These are phyloP conservation scores for Picea glauca DNA, from an alignment of 75 land plant species.

Conservation along the genomic window DNA sequence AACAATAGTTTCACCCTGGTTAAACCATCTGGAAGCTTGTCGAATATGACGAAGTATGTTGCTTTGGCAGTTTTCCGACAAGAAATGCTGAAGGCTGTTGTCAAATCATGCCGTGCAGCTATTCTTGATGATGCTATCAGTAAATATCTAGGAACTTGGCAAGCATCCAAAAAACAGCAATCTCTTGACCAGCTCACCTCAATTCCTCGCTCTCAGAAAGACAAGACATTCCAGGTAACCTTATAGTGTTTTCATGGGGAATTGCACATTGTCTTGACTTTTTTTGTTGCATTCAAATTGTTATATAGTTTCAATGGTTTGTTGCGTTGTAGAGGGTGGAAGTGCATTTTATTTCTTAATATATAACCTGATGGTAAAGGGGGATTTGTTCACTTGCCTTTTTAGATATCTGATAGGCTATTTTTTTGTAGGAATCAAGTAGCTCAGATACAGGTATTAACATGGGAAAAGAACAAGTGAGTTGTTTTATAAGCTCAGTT, in stretches of 20 bases:
- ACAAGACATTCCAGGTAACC: not conserved
- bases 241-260: conserved; percentile 10
- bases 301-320: not conserved
- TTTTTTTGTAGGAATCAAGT: not conserved
- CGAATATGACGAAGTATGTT: conserved; percentile 25
- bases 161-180: conserved; percentile 9
- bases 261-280: not conserved
- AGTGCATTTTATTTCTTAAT: not conserved
- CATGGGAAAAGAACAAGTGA: not conserved
- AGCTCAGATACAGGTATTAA: not conserved
- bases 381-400: not conserved
- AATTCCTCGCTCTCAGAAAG: not conserved
- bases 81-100: conserved; percentile 38
- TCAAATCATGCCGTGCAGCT: conserved; percentile 33
- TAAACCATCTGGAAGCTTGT: conserved; percentile 8
- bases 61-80: conserved; percentile 44
- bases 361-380: not conserved
- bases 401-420: not conserved
- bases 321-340: not conserved
- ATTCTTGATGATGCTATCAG: conserved; percentile 18
- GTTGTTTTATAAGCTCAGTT: not conserved
- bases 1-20: conserved; percentile 7
- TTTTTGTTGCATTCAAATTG: not conserved
- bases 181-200: not conserved
- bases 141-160: conserved; percentile 20